Percentiles rank a stretch among this genome's conserved stretches.
phyloP scores from a whole-genome alignment of 78 protist species.

The Isochrysis galbana region DNA sequence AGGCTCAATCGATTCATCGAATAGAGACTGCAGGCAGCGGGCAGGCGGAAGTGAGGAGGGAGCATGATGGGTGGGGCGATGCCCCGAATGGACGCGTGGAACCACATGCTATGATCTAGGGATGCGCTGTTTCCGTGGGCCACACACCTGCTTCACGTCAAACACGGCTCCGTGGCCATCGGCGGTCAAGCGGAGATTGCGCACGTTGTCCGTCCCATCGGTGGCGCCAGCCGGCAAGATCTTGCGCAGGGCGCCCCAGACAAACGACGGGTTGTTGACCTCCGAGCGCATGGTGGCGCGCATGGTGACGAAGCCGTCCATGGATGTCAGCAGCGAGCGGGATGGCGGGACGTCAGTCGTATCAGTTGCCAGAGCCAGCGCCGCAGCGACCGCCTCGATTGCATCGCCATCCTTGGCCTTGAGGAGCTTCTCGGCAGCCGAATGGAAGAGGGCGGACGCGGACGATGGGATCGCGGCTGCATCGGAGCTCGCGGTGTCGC shows the following conservation, averaged over 20 bases:
- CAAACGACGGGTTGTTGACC: background rate
- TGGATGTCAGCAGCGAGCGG: background rate
- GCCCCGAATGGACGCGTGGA: too few relatives aligned
- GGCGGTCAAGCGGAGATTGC: background rate
- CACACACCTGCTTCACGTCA: background rate
- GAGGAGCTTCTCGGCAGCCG: background rate
- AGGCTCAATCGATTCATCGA: background rate
- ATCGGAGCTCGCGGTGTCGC: background rate
- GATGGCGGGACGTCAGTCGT: background rate
- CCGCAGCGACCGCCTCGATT: background rate
- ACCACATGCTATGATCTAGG: too few relatives aligned
- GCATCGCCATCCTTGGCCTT: background rate
- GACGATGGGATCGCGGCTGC: background rate
- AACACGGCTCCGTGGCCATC: conserved; percentile 12
- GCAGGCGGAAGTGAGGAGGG: too few relatives aligned
- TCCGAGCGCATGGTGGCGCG: background rate
- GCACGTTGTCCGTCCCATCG: conserved; percentile 7
- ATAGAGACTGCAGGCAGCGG: background rate
- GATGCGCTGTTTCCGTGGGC: too few relatives aligned
- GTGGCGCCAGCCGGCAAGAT: background rate
- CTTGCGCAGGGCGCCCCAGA: conserved; percentile 21
- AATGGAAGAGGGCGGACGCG: background rate
- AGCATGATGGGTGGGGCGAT: too few relatives aligned
- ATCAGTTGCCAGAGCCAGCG: conserved; percentile 10
- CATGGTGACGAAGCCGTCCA: background rate